Conservation (phyloP, 805 yeast species). For the Sugiyamaella valdiviana region DNA sequence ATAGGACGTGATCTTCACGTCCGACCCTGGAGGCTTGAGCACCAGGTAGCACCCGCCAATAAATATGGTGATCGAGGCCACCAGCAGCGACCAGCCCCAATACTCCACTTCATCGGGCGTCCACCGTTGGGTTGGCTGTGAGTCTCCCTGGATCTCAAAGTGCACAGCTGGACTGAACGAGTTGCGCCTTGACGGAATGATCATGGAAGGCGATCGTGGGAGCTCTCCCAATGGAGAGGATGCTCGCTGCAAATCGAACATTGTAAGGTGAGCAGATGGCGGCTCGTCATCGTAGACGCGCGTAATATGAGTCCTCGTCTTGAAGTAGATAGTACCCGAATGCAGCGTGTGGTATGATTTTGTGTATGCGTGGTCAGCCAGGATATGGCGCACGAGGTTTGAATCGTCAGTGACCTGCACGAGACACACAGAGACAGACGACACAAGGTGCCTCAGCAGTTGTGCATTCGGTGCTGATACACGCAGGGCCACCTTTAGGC, state of each 20-base stretch:
- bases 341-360: not conserved
- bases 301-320: not conserved
- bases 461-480: not conserved
- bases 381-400: not conserved
- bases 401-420: not conserved
- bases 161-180: not conserved
- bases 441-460: not conserved
- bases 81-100: constrained; percentile 11
- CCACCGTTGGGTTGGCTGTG: not conserved
- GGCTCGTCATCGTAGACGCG: not conserved
- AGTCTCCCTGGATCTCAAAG: not conserved
- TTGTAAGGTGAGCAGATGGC: not conserved
- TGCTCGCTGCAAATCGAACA: not conserved
- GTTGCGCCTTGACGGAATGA: not conserved
- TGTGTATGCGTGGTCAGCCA: not conserved
- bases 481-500: not conserved
- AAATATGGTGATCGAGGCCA: constrained; percentile 2
- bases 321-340: not conserved
- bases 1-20: constrained; percentile 3
- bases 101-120: not conserved
- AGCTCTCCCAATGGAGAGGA: not conserved
- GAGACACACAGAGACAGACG: not conserved
- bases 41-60: constrained; percentile 12
- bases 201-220: not conserved
- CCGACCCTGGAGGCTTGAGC: constrained; percentile 1